Percentiles rank a stretch among this genome's conserved stretches.
These are phyloP conservation scores for Talaromyces sp. DNA, from an alignment of 2,329 filamentous ascomycete genomes.

Conservation along the genomic window DNA sequence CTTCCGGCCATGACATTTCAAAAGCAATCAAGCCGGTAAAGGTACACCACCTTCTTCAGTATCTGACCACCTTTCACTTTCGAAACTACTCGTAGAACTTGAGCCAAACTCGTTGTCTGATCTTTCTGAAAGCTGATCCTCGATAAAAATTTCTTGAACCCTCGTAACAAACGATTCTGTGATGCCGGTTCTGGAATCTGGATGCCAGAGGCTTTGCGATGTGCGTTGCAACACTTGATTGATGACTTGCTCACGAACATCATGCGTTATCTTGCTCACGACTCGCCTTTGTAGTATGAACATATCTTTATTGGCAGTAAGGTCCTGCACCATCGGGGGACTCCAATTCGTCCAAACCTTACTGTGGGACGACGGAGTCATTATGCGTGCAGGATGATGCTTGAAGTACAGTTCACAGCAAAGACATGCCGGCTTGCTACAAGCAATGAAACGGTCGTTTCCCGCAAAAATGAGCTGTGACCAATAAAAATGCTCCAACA, in stretches of 20 bases:
- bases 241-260: conserved; percentile 24
- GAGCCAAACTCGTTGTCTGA: not conserved
- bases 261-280: conserved; percentile 26
- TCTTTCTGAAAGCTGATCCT: not conserved
- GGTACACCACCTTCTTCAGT: not conserved
- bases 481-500: conserved; percentile 47
- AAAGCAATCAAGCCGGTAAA: not conserved
- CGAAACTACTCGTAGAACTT: not conserved
- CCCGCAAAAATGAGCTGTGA: conserved; percentile 34
- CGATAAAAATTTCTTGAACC: not conserved
- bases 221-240: conserved; percentile 24
- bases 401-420: no score
- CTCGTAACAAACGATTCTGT: conserved; percentile 1
- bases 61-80: not conserved
- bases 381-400: conserved; percentile 28
- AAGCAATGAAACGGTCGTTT: conserved; percentile 47
- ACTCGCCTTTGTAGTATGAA: conserved; percentile 21
- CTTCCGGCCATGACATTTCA: not conserved
- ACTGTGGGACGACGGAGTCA: conserved; percentile 25
- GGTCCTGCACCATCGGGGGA: conserved; percentile 22
- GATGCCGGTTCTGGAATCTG: conserved; percentile 27
- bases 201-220: conserved; percentile 22
- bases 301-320: conserved; percentile 13
- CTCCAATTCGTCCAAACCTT: conserved; percentile 31
- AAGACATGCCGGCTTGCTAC: conserved; percentile 54